These are phyloP conservation scores for Eimeria sp. DNA, from an alignment of 169 alveolate genomes.

Conservation along the genomic window DNA sequence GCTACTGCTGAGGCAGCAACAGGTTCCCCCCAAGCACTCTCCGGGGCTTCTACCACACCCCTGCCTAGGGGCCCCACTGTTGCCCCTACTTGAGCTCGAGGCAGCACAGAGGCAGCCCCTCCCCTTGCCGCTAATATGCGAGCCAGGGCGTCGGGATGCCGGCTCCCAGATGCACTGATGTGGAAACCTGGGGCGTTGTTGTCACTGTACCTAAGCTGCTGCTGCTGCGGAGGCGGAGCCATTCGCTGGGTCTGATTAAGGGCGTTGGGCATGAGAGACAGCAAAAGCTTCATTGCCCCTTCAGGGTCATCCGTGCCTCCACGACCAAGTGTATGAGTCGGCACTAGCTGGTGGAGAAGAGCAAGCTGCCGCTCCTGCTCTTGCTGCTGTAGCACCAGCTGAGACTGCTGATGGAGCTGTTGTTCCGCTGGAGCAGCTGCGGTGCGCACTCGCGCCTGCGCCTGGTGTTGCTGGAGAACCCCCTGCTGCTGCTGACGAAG, in stretches of 20 bases:
- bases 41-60: neutral
- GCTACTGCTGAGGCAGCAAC: neutral
- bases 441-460: constrained; percentile 53
- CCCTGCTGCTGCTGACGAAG: constrained; percentile 56
- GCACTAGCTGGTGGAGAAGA: constrained; percentile 65
- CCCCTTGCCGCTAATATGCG: constrained; percentile 56
- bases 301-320: constrained; percentile 55
- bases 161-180: constrained; percentile 1
- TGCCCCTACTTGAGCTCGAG: constrained; percentile 43
- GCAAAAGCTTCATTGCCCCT: constrained; percentile 43
- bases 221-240: constrained; percentile 42
- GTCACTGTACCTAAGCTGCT: constrained; percentile 48
- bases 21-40: constrained; percentile 27
- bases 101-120: constrained; percentile 17
- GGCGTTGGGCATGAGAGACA: constrained; percentile 60
- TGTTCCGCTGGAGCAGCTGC: constrained; percentile 59
- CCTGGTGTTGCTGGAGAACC: constrained; percentile 38
- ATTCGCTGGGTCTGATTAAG: constrained; percentile 30
- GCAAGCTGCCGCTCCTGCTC: constrained; percentile 55
- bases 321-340: constrained; percentile 13
- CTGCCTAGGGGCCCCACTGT: neutral
- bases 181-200: neutral
- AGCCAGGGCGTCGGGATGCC: constrained; percentile 29
- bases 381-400: constrained; percentile 48
- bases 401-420: constrained; percentile 66